Base-by-base conservation (phyloP, 1,284 basidiomycete species). In the Tetrapyrgos nigripes region DNA sequence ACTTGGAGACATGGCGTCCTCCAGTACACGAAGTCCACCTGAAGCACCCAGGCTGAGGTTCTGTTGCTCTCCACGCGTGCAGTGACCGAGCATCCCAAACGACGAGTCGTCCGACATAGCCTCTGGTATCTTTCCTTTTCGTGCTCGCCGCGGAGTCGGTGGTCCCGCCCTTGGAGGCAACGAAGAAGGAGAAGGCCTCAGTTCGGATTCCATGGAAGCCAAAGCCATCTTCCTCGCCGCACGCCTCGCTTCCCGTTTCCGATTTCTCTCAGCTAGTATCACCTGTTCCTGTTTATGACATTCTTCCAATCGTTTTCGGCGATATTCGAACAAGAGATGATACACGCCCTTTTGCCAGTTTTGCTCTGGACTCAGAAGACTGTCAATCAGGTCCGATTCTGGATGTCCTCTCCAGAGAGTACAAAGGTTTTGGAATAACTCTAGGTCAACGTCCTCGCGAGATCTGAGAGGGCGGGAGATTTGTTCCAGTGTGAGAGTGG, bases 291-390 rank as follows among this genome's bases (percentile, higher is more conserved):
- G 83, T 61, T 83, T 83, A 46, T 89, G 85, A 68, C 86, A 89
- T 62, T 88, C 83, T 68, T 90, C 87, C 44, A 93, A 73, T 61
- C 86, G 85, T 63, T 83, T 83, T 54, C 80, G 80, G 43, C 94
- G 86, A 75, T 96, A 97, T 64, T 88, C 87, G 57, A 89, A 79
- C 11, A 98, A 80, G 11, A 97, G 78, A 69, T 93, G 89, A 74
- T 97, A 98, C 51, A 97, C 91, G 0, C 92, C 92, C 74, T 97
- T 97, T 73, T 97, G 93, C 93, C 93, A 95, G 23, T 91, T 95
- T 60, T 87, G 86, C 59, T 87, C 85, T 47, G 77, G 68, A 65
- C 79, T 84, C 46, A 83, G 79, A 50, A 98, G 78, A 53, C 85
- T 88, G 49, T 83, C 78, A 55, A 88, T 79, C 53, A 98, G 87